These are phyloP conservation scores for Aspergillus fumigatiaffinis DNA, from an alignment of 2,329 filamentous ascomycete species.

Conservation along the genomic window DNA sequence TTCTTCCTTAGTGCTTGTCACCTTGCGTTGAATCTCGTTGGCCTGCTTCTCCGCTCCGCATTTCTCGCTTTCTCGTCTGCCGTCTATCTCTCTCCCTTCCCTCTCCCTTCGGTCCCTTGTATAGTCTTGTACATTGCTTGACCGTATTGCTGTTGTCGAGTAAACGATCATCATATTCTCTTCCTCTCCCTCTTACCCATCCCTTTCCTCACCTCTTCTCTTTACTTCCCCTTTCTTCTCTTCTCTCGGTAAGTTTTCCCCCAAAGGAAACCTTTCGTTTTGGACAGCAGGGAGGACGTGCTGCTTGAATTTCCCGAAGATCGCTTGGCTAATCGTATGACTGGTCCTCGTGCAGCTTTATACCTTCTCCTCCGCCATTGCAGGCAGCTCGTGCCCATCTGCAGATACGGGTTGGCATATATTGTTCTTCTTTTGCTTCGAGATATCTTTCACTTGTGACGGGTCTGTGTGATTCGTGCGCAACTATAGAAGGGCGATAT, in stretches of 20 bases:
- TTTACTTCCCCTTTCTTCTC: conserved; percentile 7
- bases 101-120: conserved; percentile 25
- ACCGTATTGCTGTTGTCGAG: conserved; percentile 18
- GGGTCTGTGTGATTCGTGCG: conserved; percentile 16
- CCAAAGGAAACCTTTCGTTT: conserved; percentile 17
- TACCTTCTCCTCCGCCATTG: conserved; percentile 23
- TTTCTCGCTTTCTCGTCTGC: conserved; percentile 22
- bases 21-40: conserved; percentile 28
- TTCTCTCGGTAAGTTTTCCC: conserved; percentile 19
- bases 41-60: conserved; percentile 19
- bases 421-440: neutral
- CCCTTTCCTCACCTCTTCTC: conserved; percentile 14
- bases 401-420: conserved; percentile 27
- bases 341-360: conserved; percentile 21
- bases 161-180: conserved; percentile 7
- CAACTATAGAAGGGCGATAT: neutral
- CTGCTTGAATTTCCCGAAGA: conserved; percentile 1
- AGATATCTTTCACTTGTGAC: neutral
- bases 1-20: conserved; percentile 25
- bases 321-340: conserved; percentile 7
- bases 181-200: conserved; percentile 8
- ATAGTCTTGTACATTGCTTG: conserved; percentile 29
- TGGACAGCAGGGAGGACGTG: neutral
- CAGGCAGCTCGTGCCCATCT: conserved; percentile 28
- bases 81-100: conserved; percentile 20